Base-by-base conservation (phyloP, 768 basidiomycete genomes). In the Rhizopogon sp. region DNA sequence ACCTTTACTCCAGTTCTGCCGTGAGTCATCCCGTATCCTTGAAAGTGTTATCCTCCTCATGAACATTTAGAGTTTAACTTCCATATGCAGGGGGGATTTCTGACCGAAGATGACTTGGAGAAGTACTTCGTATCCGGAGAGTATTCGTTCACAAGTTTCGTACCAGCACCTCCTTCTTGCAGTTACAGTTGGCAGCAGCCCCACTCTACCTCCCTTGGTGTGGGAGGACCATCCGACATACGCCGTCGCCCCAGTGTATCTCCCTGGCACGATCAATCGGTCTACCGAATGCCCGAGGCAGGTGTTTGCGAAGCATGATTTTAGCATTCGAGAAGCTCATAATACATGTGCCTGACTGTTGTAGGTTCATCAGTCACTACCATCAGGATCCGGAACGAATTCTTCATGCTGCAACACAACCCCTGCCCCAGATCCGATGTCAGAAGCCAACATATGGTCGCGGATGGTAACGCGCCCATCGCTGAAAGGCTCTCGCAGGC, bases 51-150 rank as follows among this genome's bases (percentile, higher is more conserved):
- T 22, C 31, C 14, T 25, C 37, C 31, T 49, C 3, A 49, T n/a
- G 5, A 37, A 20, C 5, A 33, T 33, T 33, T 33, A 33, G 31
- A 33, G 13, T 35, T 49, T 14, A 49, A 35, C 14, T 49, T 35
- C 35, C 37, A 35, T 14, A 49, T 49, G 47, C 47, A 37, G 14
- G 47, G 35, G 10, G 20, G 14, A 37, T 37, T 49, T 16, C 35
- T 49, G 9, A 49, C 47, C 22, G 47, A 49, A 49, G 47, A 49
- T 22, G 47, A 37, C 47, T 20, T 49, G 47, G 47, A 49, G 35
- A 49, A 49, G 35, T 37, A 49, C 35, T 10, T 49, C 35, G 22
- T 22, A 25, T 37, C 5, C 3, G 47, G 35, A 16, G 47, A 37
- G 47, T 6, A 6, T 49, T 35, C 47, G 16, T 22, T 17, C 14